Conservation (phyloP, 164 flowering plant genomes). For the Saururus chinensis region DNA sequence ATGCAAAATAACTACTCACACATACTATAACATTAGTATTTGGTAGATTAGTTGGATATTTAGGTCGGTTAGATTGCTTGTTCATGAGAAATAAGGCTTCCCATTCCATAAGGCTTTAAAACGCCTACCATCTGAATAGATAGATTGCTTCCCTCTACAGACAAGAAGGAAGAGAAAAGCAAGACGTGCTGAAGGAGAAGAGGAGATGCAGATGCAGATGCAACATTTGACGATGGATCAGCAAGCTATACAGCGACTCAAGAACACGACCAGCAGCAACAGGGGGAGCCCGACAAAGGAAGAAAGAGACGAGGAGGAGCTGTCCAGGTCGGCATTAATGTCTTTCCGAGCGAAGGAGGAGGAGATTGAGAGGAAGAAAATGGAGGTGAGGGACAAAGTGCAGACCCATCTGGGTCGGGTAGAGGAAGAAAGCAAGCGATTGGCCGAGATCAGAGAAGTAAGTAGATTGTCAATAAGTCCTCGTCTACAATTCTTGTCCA, state of each 20-base stretch:
- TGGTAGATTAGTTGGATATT: neutral
- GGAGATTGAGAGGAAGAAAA: slow-evolving; percentile 82
- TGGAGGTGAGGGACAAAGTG: slow-evolving; percentile 65
- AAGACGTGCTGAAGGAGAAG: neutral
- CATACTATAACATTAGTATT: neutral
- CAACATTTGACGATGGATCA: slow-evolving; percentile 27
- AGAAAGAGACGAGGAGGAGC: slow-evolving; percentile 56
- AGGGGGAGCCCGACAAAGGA: slow-evolving; percentile 29
- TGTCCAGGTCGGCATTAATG: slow-evolving; percentile 55
- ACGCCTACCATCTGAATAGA: neutral
- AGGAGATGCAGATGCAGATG: neutral
- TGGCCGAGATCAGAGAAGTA: slow-evolving; percentile 75
- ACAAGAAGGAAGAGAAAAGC: neutral
- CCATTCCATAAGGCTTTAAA: neutral
- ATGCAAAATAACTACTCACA: neutral
- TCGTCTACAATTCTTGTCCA: too few relatives aligned
- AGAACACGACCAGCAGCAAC: slow-evolving; percentile 27
- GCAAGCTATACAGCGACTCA: slow-evolving; percentile 27
- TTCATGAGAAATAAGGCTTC: too few relatives aligned
- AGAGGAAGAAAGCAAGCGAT: slow-evolving; percentile 66
- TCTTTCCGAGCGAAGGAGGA: slow-evolving; percentile 73
- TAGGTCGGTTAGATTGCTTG: neutral
- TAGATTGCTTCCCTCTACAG: neutral
- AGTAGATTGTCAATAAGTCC: slow-evolving; percentile 1
- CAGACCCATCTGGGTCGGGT: slow-evolving; percentile 70